These are phyloP conservation scores for Suillus bovinus DNA, from an alignment of 768 basidiomycete species.

Conservation along the genomic window DNA sequence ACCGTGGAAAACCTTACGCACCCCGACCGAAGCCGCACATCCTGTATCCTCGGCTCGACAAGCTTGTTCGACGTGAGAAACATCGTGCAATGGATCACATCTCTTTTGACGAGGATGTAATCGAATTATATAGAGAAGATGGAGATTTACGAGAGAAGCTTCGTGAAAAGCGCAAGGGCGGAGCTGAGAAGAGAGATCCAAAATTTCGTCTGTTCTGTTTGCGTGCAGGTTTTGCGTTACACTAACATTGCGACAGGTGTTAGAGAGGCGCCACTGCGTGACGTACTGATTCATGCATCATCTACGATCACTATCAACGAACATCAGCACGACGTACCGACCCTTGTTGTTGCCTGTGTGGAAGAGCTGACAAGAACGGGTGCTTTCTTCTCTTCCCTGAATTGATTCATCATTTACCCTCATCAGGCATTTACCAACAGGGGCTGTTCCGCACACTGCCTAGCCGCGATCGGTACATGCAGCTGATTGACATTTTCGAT, in stretches of 20 bases:
- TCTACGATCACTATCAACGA: conserved; percentile 36
- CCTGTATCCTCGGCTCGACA: conserved; percentile 29
- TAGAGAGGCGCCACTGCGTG: conserved; percentile 37
- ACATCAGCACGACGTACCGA: conserved; percentile 38
- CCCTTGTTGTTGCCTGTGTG: conserved; percentile 41
- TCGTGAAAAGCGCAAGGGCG: conserved; percentile 18
- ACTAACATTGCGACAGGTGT: conserved; percentile 27
- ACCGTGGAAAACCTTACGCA: conserved; percentile 12
- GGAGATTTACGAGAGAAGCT: conserved; percentile 26
- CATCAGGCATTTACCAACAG: conserved; percentile 42
- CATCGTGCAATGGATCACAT: conserved; percentile 31
- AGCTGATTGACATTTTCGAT: conserved; percentile 42
- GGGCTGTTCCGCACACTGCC: conserved; percentile 45
- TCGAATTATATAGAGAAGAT: conserved; percentile 18
- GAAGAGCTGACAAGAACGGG: conserved; percentile 51
- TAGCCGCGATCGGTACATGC: conserved; percentile 38
- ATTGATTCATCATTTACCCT: conserved; percentile 1
- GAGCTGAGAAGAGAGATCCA: conserved; percentile 22
- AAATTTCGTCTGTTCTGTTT: conserved; percentile 25
- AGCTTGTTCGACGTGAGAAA: conserved; percentile 21
- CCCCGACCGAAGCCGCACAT: conserved; percentile 23
- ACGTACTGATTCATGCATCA: conserved; percentile 34
- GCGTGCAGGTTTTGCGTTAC: not conserved
- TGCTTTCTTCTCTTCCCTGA: conserved; percentile 11
- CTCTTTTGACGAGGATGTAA: conserved; percentile 23